Base-by-base conservation (phyloP, 352 stramenopile genomes). In the Phytophthora palmivora region DNA sequence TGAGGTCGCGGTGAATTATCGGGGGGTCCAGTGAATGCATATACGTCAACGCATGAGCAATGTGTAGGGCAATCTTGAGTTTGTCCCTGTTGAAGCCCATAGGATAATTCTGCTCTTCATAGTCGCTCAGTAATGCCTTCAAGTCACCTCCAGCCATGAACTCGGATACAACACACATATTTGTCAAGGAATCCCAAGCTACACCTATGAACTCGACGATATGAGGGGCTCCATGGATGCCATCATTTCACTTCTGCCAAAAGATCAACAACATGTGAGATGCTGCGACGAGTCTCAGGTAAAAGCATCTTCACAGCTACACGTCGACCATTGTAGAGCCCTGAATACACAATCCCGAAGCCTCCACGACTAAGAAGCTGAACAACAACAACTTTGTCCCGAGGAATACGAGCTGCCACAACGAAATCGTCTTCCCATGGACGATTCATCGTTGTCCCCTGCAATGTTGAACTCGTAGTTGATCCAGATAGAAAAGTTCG, bases 131-230 rank as follows among this genome's bases (percentile, higher is more conserved):
- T n/a, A n/a, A n/a, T n/a, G n/a, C n/a, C n/a, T n/a, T n/a, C n/a
- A n/a, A n/a, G n/a, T n/a, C n/a, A n/a, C n/a, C n/a, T n/a, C n/a
- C n/a, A n/a, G n/a, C n/a, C n/a, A n/a, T n/a, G n/a, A n/a, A n/a
- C n/a, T n/a, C n/a, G n/a, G n/a, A n/a, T n/a, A 90, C 50, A 8
- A 87, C 62, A 14, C 74, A 75, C 26, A 88, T 69, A 3, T 86
- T 76, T 0, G 51, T 58, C 11, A 86, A 56, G 10, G 60, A 68
- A 26, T 86, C 71, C 81, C 81, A 90, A 18, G 67, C 66, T 3
- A 88, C 78, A 7, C 71, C 76, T 10, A 88, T 60, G 26, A 87
- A 88, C 26, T 59, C 34, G 4, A 88, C 74, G 39, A 90, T 80
- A 34, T 72, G 61, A 7, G 55, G 33, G 41, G 76, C 8, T 87